Percentiles rank a stretch among this genome's conserved stretches.
phyloP scores from a whole-genome alignment of 2,329 filamentous ascomycete genomes.

The Paecilomyces niveus region DNA sequence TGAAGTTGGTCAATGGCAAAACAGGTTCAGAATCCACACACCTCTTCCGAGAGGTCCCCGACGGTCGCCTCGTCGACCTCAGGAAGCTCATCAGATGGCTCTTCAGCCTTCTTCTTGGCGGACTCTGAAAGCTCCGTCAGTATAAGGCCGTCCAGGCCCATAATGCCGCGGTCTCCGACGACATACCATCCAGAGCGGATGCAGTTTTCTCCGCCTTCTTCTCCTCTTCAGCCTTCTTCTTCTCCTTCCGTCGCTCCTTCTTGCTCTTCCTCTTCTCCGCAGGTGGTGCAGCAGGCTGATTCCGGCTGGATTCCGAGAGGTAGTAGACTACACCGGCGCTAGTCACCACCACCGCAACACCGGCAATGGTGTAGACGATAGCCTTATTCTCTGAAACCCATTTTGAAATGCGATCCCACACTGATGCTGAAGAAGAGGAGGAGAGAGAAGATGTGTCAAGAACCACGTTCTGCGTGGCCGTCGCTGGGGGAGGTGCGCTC shows the following conservation, averaged over 20 bases:
- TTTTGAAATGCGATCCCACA: constrained; percentile 82
- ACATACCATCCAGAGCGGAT: constrained; percentile 27
- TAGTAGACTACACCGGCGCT: constrained; percentile 93
- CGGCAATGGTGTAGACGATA: constrained; percentile 90
- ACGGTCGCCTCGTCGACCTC: constrained; percentile 50
- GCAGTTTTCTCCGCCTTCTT: constrained; percentile 45
- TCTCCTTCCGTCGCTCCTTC: constrained; percentile 82
- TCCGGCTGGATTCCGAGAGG: constrained; percentile 50
- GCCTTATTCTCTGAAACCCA: constrained; percentile 97
- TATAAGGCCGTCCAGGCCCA: constrained; percentile 25
- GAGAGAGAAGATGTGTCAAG: constrained; percentile 36
- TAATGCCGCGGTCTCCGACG: constrained; percentile 28
- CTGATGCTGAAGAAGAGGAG: constrained; percentile 52
- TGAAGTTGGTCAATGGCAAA: neutral
- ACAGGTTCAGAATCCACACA: constrained; percentile 16
- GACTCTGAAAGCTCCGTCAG: constrained; percentile 16
- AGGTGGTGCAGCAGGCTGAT: constrained; percentile 28
- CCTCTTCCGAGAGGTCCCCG: constrained; percentile 40
- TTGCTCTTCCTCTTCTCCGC: constrained; percentile 67
- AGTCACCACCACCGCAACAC: constrained; percentile 84
- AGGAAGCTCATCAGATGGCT: constrained; percentile 58
- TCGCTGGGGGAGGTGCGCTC: constrained; percentile 28
- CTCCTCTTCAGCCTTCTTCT: constrained; percentile 56
- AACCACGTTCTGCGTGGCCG: constrained; percentile 30
- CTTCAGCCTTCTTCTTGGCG: constrained; percentile 45